Base-by-base conservation (phyloP, 352 stramenopile genomes). In the Phytophthora pistaciae region DNA sequence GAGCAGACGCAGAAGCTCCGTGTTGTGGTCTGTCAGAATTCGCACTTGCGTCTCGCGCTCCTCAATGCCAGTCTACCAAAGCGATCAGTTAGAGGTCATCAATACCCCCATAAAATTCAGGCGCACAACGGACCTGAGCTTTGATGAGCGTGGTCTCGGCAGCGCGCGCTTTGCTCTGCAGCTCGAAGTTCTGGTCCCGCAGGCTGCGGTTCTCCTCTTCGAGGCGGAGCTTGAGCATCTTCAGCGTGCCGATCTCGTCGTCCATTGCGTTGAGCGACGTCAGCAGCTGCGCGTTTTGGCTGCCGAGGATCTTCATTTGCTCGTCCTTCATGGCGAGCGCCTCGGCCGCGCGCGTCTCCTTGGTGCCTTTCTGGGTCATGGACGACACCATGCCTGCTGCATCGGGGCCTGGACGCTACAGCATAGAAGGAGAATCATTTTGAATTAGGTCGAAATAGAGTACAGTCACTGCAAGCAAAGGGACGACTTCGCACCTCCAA, bases 241-340 rank as follows among this genome's bases (percentile, higher is more conserved):
- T 91, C 52, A 93, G 74, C 25, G 79, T 48, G 10, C 76, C 66
- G 54, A 93, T 86, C 73, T 95, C 85, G 65, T 94, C 86, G 75
- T 96, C 86, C 80, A 95, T 90, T 46, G 88, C 71, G 72, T 98
- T 96, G 31, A 98, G 83, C 21, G 87, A 96, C 13, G 78, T 79
- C 36, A 98, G 75, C 49, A 98, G 64, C 58, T 96, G 85, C 10
- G 82, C 80, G 70, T 98, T 98, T 74, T 98, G 95, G 54, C 98
- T 90, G 38, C 91, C 93, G n/a, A 99, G 82, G 63, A 99, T 98
- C 54, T 92, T 86, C 75, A 98, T 80, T 73, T 99, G 96, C 76
- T 98, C 94, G 78, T 99, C 95, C 72, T 99, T 99, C 91, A 99
- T 98, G 42, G 89, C 87, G 29, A 98, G 83, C n/a, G 95, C 93